Evolutionary conservation across 2,329 filamentous ascomycete species (phyloP).

Genomic region (Sclerotinia minor): DNA sequence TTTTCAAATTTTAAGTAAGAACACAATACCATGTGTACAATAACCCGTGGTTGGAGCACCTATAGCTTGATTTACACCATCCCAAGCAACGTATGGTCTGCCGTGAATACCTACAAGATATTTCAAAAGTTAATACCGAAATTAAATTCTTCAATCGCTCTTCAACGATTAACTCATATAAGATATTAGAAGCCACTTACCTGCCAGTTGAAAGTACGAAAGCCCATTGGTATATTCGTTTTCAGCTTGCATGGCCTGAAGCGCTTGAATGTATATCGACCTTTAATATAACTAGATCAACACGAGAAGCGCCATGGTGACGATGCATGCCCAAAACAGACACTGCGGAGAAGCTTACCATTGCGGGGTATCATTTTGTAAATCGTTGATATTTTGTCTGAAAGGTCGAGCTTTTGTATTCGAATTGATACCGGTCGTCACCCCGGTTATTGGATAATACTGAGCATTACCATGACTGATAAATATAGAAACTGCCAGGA

Average conservation of each 20-base stretch:
- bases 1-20: neutral
- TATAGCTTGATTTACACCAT: slow-evolving; percentile 28
- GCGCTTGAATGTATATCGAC: slow-evolving; percentile 31
- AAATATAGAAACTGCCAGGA: slow-evolving; percentile 3
- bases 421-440: slow-evolving; percentile 30
- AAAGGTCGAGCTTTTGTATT: slow-evolving; percentile 30
- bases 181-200: slow-evolving; percentile 24
- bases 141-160: neutral
- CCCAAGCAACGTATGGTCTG: slow-evolving; percentile 37
- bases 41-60: slow-evolving; percentile 34
- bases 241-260: slow-evolving; percentile 31
- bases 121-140: neutral
- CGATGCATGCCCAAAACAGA: slow-evolving; percentile 27
- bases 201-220: slow-evolving; percentile 36
- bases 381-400: slow-evolving; percentile 34
- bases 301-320: neutral
- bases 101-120: slow-evolving; percentile 31
- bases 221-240: slow-evolving; percentile 27
- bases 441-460: slow-evolving; percentile 29
- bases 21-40: slow-evolving; percentile 36
- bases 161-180: neutral
- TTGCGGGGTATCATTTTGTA: slow-evolving; percentile 30
- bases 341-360: slow-evolving; percentile 2
- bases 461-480: slow-evolving; percentile 10
- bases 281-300: slow-evolving; percentile 26